Conservation (phyloP, 768 basidiomycete species). For the Boletales sp. region DNA sequence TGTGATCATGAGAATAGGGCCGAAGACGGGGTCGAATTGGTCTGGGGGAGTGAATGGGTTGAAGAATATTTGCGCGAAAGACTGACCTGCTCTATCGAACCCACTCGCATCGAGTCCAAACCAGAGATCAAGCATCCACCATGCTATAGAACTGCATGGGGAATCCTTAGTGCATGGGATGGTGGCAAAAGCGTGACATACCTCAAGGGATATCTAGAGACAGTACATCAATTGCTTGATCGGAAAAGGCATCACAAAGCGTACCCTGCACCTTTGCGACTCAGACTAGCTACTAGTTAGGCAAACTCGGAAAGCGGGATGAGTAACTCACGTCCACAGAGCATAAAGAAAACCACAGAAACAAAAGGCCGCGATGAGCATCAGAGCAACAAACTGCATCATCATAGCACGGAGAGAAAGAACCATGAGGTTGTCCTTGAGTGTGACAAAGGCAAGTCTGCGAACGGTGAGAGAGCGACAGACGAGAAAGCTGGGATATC, state of each 20-base stretch:
- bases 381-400: slow-evolving; percentile 78
- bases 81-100: slow-evolving; percentile 77
- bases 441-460: slow-evolving; percentile 87
- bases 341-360: slow-evolving; percentile 93
- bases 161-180: slow-evolving; percentile 1
- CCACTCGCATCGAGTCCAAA: slow-evolving; percentile 95
- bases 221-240: slow-evolving; percentile 10
- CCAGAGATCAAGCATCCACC: slow-evolving; percentile 94
- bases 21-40: slow-evolving; percentile 82
- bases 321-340: slow-evolving; percentile 76
- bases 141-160: slow-evolving; percentile 58
- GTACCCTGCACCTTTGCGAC: slow-evolving; percentile 57
- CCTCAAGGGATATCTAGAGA: slow-evolving; percentile 33
- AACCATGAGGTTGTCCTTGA: slow-evolving; percentile 78
- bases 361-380: slow-evolving; percentile 85
- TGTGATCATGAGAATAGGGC: slow-evolving; percentile 85
- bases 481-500: slow-evolving; percentile 1
- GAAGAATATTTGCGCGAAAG: not conserved
- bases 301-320: not conserved
- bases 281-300: slow-evolving; percentile 43
- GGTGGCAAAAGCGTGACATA: slow-evolving; percentile 13
- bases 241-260: slow-evolving; percentile 13
- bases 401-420: slow-evolving; percentile 90
- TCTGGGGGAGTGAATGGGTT: slow-evolving; percentile 34
- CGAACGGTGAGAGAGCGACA: not conserved